Conservation (phyloP, 306 rosid species). For the Dryas alaskensis region DNA sequence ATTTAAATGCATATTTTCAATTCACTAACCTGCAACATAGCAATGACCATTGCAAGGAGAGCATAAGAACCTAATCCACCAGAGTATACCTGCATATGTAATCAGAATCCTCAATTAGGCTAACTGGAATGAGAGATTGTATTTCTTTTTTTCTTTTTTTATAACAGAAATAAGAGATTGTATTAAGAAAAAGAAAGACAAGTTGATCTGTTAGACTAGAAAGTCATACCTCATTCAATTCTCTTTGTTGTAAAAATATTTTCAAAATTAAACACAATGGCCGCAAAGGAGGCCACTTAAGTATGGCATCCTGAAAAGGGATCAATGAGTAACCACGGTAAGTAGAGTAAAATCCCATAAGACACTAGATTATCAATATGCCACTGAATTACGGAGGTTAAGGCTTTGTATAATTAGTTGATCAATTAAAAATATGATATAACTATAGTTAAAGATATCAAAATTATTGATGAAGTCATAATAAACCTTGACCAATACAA, state of each 20-base stretch:
- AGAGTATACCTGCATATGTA: conserved; percentile 74
- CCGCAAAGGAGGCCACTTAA: conserved; percentile 74
- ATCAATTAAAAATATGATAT: background rate
- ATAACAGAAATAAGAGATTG: background rate
- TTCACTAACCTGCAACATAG: conserved; percentile 78
- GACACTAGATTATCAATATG: background rate
- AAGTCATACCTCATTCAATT: conserved; percentile 76
- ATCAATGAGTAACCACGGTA: conserved; percentile 10
- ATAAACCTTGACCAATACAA: background rate
- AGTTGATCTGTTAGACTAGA: background rate
- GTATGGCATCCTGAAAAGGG: conserved; percentile 65
- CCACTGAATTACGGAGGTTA: too few species aligned
- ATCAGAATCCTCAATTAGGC: conserved; percentile 37
- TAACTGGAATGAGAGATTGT: conserved; percentile 2
- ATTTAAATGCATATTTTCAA: conserved; percentile 3
- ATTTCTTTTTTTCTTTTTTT: too few species aligned
- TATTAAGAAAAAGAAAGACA: conserved; percentile 8
- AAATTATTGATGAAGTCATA: background rate
- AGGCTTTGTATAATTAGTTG: too few species aligned
- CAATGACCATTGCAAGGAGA: conserved; percentile 87
- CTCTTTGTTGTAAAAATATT: conserved; percentile 93
- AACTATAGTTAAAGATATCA: background rate
- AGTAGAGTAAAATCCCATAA: conserved; percentile 12
- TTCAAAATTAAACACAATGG: conserved; percentile 88
- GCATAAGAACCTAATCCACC: conserved; percentile 98